Conservation (phyloP, 345 rosid species). For the Garcia nutans region DNA sequence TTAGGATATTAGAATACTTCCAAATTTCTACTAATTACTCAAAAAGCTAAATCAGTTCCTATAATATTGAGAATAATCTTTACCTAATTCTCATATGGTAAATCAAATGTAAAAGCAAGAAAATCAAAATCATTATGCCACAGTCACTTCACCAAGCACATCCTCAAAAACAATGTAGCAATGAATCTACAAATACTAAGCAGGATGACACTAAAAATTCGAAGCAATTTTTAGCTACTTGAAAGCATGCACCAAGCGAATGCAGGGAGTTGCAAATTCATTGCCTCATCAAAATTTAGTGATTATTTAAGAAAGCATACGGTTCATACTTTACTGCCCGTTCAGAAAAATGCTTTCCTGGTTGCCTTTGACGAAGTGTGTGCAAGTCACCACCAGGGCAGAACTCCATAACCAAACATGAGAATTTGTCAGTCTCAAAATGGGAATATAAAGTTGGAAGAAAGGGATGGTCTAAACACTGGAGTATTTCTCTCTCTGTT, state of each 20-base stretch:
- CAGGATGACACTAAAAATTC: not conserved
- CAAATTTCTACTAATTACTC: not conserved
- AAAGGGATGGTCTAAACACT: slow-evolving; percentile 76
- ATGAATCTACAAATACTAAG: not conserved
- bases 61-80: not conserved
- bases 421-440: slow-evolving; percentile 81
- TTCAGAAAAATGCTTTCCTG: slow-evolving; percentile 76
- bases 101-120: not conserved
- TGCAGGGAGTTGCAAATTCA: slow-evolving; percentile 5
- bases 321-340: slow-evolving; percentile 71
- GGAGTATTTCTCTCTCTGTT: slow-evolving; percentile 78
- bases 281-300: not conserved
- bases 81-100: not conserved
- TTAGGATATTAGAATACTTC: not conserved
- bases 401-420: slow-evolving; percentile 84
- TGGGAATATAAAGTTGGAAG: slow-evolving; percentile 76
- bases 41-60: not conserved
- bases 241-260: slow-evolving; percentile 10
- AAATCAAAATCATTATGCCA: not conserved
- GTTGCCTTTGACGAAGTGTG: slow-evolving; percentile 74
- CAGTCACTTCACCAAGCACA: not conserved
- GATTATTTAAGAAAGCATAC: slow-evolving; percentile 10
- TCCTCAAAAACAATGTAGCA: not conserved
- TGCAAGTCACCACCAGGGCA: slow-evolving; percentile 93
- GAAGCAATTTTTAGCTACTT: not conserved